Conservation (phyloP, 306 rosid genomes). For the Medicago ruthenica region DNA sequence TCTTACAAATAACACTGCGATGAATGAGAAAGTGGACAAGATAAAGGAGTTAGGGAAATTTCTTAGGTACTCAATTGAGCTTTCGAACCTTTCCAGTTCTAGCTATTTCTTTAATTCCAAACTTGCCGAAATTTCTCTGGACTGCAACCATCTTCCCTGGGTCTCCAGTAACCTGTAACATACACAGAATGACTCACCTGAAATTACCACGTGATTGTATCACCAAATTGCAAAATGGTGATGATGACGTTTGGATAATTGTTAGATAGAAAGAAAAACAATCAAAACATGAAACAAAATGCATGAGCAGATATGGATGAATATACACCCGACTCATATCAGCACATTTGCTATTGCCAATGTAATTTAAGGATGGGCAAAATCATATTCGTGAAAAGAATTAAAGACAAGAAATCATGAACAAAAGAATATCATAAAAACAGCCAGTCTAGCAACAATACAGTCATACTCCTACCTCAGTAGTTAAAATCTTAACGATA, state of each 20-base stretch:
- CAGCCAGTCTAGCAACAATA: conserved; percentile 10
- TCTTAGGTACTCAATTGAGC: conserved; percentile 33
- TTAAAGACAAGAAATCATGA: conserved; percentile 37
- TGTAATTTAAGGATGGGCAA: conserved; percentile 24
- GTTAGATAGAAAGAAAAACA: not conserved
- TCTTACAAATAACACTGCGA: conserved; percentile 13
- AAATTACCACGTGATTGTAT: conserved; percentile 13
- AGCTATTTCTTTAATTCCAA: conserved; percentile 86
- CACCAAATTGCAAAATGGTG: conserved; percentile 19
- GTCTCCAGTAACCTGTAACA: conserved; percentile 81
- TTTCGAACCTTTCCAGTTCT: conserved; percentile 83
- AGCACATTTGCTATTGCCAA: conserved; percentile 23
- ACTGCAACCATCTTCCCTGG: conserved; percentile 89
- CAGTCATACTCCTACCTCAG: conserved; percentile 12
- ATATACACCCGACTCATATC: conserved; percentile 33
- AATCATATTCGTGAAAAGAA: conserved; percentile 15
- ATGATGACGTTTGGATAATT: conserved; percentile 3
- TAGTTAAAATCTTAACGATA: not conserved
- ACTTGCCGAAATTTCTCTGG: conserved; percentile 70
- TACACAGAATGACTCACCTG: conserved; percentile 28
- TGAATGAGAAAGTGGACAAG: conserved; percentile 17
- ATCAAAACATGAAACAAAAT: conserved; percentile 31
- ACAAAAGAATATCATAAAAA: conserved; percentile 28
- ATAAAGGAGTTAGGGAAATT: conserved; percentile 29
- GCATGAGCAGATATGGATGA: conserved; percentile 17